phyloP scores from a whole-genome alignment of 1,284 basidiomycete genomes.

The Meira miltonrushii region DNA sequence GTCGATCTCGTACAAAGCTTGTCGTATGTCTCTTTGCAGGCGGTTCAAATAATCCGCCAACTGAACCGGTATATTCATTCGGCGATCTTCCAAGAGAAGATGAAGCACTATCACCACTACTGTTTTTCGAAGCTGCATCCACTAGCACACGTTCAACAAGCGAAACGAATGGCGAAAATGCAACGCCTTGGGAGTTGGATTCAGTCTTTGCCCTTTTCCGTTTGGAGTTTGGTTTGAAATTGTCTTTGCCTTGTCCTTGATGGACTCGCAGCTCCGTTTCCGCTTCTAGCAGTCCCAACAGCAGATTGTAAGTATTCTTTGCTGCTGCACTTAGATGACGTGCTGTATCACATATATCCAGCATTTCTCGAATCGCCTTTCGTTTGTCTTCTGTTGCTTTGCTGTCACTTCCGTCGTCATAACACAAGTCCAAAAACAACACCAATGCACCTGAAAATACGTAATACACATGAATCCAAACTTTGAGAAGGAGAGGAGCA shows the following conservation, averaged over 20 bases:
- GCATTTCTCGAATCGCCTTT: slow-evolving; percentile 15
- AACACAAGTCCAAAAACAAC: slow-evolving; percentile 29
- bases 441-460: slow-evolving; percentile 37
- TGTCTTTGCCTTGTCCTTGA: not conserved
- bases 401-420: slow-evolving; percentile 13
- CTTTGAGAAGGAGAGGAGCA: slow-evolving; percentile 29
- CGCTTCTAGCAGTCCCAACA: slow-evolving; percentile 9
- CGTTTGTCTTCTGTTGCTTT: slow-evolving; percentile 18
- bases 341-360: slow-evolving; percentile 11
- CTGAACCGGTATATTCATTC: not conserved
- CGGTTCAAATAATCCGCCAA: not conserved
- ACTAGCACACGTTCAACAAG: slow-evolving; percentile 8
- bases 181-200: not conserved
- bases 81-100: slow-evolving; percentile 7
- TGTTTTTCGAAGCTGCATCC: slow-evolving; percentile 5
- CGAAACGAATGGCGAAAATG: slow-evolving; percentile 6
- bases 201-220: slow-evolving; percentile 7
- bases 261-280: slow-evolving; percentile 8
- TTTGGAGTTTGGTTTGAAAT: not conserved
- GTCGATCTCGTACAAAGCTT: slow-evolving; percentile 13
- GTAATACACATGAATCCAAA: slow-evolving; percentile 46
- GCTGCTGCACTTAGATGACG: slow-evolving; percentile 10
- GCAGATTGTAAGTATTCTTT: slow-evolving; percentile 10
- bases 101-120: slow-evolving; percentile 1
- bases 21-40: slow-evolving; percentile 8